Percentiles rank a stretch among this genome's conserved stretches.
Conservation (phyloP, 805 yeast species). For the Cyberlindnera veronae region DNA sequence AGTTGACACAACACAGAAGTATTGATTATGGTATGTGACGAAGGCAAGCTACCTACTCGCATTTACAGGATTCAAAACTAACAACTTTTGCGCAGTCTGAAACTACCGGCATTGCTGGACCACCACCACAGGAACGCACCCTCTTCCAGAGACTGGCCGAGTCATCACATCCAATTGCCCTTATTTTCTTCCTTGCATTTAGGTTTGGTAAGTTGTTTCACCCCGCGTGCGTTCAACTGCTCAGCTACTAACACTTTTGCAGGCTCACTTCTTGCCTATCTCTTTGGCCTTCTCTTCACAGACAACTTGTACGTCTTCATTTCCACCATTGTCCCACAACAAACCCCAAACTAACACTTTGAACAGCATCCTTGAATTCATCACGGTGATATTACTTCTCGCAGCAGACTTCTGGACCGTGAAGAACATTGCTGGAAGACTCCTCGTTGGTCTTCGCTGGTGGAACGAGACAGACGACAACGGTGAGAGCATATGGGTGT, state of each 20-base stretch:
- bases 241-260: background rate
- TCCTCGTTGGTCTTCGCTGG: constrained; percentile 91
- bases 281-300: constrained; percentile 69
- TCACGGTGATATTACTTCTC: constrained; percentile 65
- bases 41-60: too few relatives aligned
- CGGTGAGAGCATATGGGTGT: constrained; percentile 64
- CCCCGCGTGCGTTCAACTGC: background rate
- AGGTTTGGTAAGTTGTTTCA: constrained; percentile 42
- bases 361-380: constrained; percentile 64
- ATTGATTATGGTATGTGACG: too few relatives aligned
- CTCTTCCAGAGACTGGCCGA: constrained; percentile 43
- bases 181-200: constrained; percentile 58
- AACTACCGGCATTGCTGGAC: constrained; percentile 6
- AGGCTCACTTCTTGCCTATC: constrained; percentile 59
- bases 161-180: constrained; percentile 83
- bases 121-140: constrained; percentile 6
- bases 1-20: too few relatives aligned
- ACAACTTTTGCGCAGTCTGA: too few relatives aligned
- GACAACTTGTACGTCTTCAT: constrained; percentile 41
- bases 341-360: constrained; percentile 9
- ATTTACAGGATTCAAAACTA: too few relatives aligned
- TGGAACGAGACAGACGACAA: constrained; percentile 80
- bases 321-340: background rate
- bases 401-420: constrained; percentile 94
- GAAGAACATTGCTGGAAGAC: constrained; percentile 86